phyloP scores from a whole-genome alignment of 768 basidiomycete genomes.

The Russula foetens region DNA sequence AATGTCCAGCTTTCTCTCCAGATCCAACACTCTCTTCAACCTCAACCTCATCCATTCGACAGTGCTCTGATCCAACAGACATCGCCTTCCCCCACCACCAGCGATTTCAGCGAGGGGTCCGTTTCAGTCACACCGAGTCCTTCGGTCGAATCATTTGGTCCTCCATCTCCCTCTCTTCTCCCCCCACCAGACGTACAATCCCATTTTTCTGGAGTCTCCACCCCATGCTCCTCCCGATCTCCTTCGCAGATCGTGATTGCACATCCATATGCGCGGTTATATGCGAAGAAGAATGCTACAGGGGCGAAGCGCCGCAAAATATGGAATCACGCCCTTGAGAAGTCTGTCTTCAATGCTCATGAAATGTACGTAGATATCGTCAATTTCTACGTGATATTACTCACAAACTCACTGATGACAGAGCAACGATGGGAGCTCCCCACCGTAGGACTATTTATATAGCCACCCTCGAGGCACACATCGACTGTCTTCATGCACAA shows the following conservation, averaged over 20 bases:
- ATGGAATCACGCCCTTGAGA: constrained; percentile 74
- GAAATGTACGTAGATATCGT: constrained; percentile 44
- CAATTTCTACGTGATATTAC: neutral
- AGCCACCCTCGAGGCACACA: constrained; percentile 63
- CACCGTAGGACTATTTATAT: constrained; percentile 64
- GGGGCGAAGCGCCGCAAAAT: constrained; percentile 62
- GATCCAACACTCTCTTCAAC: constrained; percentile 6
- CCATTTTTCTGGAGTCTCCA: constrained; percentile 3
- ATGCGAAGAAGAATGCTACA: constrained; percentile 45
- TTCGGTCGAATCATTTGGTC: constrained; percentile 13
- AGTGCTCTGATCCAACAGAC: constrained; percentile 1
- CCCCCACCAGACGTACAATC: constrained; percentile 9
- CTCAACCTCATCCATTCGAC: constrained; percentile 2
- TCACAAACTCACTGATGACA: constrained; percentile 22
- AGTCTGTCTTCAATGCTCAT: constrained; percentile 54
- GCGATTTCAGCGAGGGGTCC: constrained; percentile 16
- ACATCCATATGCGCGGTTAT: constrained; percentile 64
- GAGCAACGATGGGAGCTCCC: constrained; percentile 59
- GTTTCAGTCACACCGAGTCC: constrained; percentile 1
- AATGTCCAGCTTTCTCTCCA: constrained; percentile 11
- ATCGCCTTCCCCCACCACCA: constrained; percentile 17
- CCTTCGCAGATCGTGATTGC: constrained; percentile 31
- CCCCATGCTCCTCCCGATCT: neutral
- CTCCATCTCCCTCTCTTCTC: constrained; percentile 18
- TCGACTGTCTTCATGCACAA: constrained; percentile 58